These are phyloP conservation scores for Scleroderma citrinum DNA, from an alignment of 768 basidiomycete genomes.

Conservation along the genomic window DNA sequence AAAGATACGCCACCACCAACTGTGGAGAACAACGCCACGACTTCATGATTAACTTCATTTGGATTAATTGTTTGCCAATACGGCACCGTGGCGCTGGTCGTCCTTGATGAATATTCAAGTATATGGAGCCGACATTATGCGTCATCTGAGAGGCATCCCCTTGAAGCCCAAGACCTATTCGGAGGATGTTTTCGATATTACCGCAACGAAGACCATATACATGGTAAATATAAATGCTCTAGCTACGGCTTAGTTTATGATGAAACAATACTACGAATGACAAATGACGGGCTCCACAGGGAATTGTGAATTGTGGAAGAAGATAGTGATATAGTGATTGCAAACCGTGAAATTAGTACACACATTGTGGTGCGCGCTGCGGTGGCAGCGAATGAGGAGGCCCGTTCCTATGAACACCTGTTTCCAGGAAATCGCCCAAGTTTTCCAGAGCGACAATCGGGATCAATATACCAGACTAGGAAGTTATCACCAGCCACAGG, in stretches of 20 bases:
- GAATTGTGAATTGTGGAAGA: not conserved
- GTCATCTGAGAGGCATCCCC: no score
- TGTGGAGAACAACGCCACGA: conserved; percentile 1
- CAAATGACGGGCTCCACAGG: not conserved
- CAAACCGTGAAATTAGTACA: not conserved
- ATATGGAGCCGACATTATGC: no score
- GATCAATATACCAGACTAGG: no score
- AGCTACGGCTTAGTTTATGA: not conserved
- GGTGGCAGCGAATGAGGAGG: no score
- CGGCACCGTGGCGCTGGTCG: not conserved
- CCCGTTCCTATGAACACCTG: no score
- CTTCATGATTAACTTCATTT: conserved; percentile 2
- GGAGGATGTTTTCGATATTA: no score
- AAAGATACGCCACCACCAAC: conserved; percentile 9
- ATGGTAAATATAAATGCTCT: not conserved
- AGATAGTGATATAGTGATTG: not conserved
- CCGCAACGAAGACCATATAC: not conserved
- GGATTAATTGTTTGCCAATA: not conserved
- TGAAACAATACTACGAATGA: not conserved
- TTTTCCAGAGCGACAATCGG: no score
- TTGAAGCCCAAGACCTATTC: no score
- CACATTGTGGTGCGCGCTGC: not conserved
- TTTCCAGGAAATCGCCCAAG: no score
- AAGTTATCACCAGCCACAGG: no score
- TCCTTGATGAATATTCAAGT: not conserved